Conservation (phyloP, 768 basidiomycete species). For the Lactarius pseudohatsudake region DNA sequence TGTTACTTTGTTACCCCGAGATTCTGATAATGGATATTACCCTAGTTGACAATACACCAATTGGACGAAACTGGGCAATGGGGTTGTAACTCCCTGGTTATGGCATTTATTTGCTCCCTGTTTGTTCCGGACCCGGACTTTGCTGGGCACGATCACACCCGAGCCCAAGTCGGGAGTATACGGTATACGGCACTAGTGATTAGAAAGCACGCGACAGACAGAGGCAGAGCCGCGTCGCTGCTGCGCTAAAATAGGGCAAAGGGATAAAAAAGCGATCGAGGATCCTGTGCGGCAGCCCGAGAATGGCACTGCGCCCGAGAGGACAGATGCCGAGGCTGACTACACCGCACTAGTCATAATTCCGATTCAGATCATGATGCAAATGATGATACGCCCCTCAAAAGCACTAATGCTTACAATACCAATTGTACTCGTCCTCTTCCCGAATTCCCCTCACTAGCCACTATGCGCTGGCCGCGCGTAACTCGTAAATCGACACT, state of each 20-base stretch:
- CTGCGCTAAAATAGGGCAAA: not conserved
- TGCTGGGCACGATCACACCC: not conserved
- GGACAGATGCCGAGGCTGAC: too few relatives aligned
- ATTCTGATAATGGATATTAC: not conserved
- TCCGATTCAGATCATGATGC: not conserved
- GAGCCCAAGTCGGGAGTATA: not conserved
- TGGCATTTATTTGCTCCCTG: too few relatives aligned
- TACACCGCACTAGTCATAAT: not conserved
- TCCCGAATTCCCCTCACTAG: not conserved
- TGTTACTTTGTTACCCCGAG: not conserved
- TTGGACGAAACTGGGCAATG: not conserved
- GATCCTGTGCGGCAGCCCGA: not conserved
- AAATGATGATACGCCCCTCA: not conserved
- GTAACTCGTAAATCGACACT: not conserved
- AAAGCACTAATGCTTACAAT: not conserved
- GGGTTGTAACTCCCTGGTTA: not conserved
- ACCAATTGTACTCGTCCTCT: not conserved
- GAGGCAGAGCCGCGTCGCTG: not conserved
- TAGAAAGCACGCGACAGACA: not conserved
- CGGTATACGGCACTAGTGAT: not conserved
- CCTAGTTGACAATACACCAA: not conserved
- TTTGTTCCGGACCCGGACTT: not conserved
- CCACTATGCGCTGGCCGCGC: conserved; percentile 21
- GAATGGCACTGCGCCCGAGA: too few relatives aligned
- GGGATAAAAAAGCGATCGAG: not conserved